Percentiles rank a stretch among this genome's conserved stretches.
Conservation (phyloP, 305 asterid genomes). For the Solanum aculeatissimum region DNA sequence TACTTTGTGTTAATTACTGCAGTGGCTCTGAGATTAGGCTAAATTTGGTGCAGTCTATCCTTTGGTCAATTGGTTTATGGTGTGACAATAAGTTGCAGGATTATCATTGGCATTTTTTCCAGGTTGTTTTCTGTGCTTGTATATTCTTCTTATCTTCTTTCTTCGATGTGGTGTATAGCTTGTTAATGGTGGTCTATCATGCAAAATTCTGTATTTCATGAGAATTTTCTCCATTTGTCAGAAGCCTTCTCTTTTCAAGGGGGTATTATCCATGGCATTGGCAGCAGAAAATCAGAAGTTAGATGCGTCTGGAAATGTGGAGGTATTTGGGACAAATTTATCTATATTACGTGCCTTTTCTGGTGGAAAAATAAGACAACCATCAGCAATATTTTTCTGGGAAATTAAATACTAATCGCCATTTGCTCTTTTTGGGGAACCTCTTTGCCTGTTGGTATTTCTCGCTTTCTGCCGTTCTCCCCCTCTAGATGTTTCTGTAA, state of each 20-base stretch:
- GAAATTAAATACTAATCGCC: neutral
- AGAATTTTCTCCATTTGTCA: conserved; percentile 28
- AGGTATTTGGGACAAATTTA: neutral
- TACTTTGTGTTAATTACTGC: conserved; percentile 38
- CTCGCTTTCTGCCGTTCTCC: conserved; percentile 6
- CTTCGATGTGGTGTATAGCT: conserved; percentile 1
- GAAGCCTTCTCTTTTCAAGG: conserved; percentile 60
- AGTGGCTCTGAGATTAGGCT: conserved; percentile 36
- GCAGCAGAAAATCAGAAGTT: conserved; percentile 38
- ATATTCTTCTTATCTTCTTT: neutral
- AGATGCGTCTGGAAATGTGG: conserved; percentile 23
- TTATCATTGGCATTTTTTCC: conserved; percentile 70
- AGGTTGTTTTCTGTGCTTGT: conserved; percentile 30
- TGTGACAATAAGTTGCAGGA: conserved; percentile 76
- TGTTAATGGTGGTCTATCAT: conserved; percentile 5
- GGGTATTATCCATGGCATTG: conserved; percentile 55
- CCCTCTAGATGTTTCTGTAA: neutral
- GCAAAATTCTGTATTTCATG: conserved; percentile 21
- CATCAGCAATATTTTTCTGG: neutral
- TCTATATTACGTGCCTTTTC: neutral
- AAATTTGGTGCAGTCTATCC: conserved; percentile 53
- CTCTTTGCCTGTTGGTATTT: neutral
- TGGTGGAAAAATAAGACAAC: neutral
- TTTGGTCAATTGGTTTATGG: conserved; percentile 72
- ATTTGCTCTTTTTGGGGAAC: neutral